Evolutionary conservation across 2,329 filamentous ascomycete species (phyloP).

Genomic region (Nemania sp.): DNA sequence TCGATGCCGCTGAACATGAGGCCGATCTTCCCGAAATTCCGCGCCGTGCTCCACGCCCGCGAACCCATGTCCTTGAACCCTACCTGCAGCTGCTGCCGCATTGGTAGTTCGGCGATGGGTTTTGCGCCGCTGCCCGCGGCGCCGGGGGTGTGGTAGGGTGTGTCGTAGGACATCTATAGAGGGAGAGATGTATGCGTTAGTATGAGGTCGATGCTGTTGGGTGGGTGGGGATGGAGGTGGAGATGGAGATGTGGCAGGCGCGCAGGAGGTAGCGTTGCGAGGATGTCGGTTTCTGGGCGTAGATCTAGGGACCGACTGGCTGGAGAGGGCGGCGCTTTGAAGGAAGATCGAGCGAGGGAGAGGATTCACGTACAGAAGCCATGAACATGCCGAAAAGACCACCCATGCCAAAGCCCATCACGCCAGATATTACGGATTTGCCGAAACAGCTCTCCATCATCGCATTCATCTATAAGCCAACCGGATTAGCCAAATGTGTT

Average conservation of each 20-base stretch:
- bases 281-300: too few relatives aligned
- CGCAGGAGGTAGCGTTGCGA: too few relatives aligned
- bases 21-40: slow-evolving; percentile 94
- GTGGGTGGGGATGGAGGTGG: not conserved
- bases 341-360: not conserved
- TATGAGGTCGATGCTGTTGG: not conserved
- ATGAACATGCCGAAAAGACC: slow-evolving; percentile 97
- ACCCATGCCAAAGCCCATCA: slow-evolving; percentile 91
- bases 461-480: slow-evolving; percentile 65
- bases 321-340: too few relatives aligned
- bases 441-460: slow-evolving; percentile 91
- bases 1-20: slow-evolving; percentile 90
- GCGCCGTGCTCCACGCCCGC: slow-evolving; percentile 79
- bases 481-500: slow-evolving; percentile 14
- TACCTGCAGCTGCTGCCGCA: slow-evolving; percentile 77
- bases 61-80: slow-evolving; percentile 96
- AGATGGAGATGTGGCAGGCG: too few relatives aligned
- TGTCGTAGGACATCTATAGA: slow-evolving; percentile 93
- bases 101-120: slow-evolving; percentile 66
- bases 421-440: slow-evolving; percentile 87
- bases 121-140: slow-evolving; percentile 43
- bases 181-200: not conserved
- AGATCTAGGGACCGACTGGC: too few relatives aligned
- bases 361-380: slow-evolving; percentile 72
- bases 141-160: slow-evolving; percentile 65